Conservation (phyloP, 108 stramenopile genomes). For the Nitzschia inconspicua region DNA sequence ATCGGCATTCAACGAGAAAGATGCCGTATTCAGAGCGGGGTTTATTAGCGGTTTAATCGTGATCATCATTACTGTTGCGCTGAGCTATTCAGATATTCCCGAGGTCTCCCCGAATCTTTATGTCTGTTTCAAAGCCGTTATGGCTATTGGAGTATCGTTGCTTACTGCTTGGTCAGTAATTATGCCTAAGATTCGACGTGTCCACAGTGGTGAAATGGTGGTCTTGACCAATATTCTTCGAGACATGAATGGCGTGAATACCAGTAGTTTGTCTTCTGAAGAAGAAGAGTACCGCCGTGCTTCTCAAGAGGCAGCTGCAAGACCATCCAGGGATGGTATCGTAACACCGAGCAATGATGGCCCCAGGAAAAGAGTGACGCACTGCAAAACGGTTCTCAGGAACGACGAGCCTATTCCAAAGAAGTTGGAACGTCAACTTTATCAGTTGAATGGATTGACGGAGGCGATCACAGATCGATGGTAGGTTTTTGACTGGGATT, state of each 20-base stretch:
- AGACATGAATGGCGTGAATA: background rate
- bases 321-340: too few species aligned
- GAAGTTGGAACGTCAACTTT: slow-evolving; percentile 1
- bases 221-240: slow-evolving; percentile 4
- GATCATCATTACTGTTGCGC: background rate
- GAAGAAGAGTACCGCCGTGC: too few species aligned
- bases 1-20: slow-evolving; percentile 28
- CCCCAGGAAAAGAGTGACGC: too few species aligned
- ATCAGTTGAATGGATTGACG: background rate
- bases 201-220: background rate
- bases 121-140: background rate
- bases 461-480: background rate
- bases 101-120: background rate
- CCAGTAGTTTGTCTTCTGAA: too few species aligned
- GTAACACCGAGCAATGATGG: too few species aligned
- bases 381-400: background rate
- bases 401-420: background rate
- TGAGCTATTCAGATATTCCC: background rate
- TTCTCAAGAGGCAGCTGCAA: too few species aligned
- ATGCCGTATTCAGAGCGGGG: slow-evolving; percentile 17
- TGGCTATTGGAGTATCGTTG: background rate
- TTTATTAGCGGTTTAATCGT: background rate
- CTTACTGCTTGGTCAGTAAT: background rate
- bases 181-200: slow-evolving; percentile 10
- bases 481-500: background rate